A percentile compares a stretch with the other conserved stretches of the same genome.
These are phyloP conservation scores for Diaporthe citrichinensis DNA, from an alignment of 2,329 filamentous ascomycete genomes.

Conservation along the genomic window DNA sequence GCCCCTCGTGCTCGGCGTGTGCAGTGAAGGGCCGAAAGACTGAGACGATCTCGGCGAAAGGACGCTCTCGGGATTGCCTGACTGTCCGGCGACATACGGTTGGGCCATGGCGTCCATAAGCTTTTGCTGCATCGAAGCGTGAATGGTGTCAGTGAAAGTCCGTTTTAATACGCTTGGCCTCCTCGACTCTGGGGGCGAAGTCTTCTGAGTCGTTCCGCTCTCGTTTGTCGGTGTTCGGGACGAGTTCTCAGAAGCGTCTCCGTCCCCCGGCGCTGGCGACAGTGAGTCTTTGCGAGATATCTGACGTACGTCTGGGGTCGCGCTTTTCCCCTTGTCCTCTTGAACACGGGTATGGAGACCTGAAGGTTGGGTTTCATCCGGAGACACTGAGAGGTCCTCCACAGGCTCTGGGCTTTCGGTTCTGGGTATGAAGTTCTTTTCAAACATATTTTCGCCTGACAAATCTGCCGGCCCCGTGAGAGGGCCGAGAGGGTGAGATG, in stretches of 20 bases:
- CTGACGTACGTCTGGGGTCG: slow-evolving; percentile 23
- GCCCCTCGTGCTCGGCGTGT: slow-evolving; percentile 63
- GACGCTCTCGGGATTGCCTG: slow-evolving; percentile 52
- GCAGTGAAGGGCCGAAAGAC: slow-evolving; percentile 55
- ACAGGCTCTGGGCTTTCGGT: slow-evolving; percentile 65
- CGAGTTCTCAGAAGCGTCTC: slow-evolving; percentile 62
- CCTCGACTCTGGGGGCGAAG: slow-evolving; percentile 69
- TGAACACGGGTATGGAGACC: slow-evolving; percentile 32
- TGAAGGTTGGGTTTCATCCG: slow-evolving; percentile 47
- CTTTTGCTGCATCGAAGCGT: slow-evolving; percentile 82
- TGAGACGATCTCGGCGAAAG: slow-evolving; percentile 61
- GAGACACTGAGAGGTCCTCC: slow-evolving; percentile 53
- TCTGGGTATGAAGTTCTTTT: slow-evolving; percentile 79
- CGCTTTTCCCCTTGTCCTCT: slow-evolving; percentile 4
- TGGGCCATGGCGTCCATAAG: slow-evolving; percentile 88
- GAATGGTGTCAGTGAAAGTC: slow-evolving; percentile 87
- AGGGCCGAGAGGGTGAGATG: slow-evolving; percentile 68
- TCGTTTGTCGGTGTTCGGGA: slow-evolving; percentile 70
- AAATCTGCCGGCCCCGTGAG: slow-evolving; percentile 84
- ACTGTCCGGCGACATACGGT: slow-evolving; percentile 76
- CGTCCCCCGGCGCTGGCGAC: slow-evolving; percentile 38
- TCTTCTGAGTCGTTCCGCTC: slow-evolving; percentile 65
- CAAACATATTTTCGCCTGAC: slow-evolving; percentile 85
- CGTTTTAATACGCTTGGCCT: slow-evolving; percentile 80
- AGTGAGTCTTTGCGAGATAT: slow-evolving; percentile 29